A percentile compares a stretch with the other conserved stretches of the same genome.
Conservation (phyloP, 192 early-diverging fungal genomes). For the Coemansia reversa region DNA sequence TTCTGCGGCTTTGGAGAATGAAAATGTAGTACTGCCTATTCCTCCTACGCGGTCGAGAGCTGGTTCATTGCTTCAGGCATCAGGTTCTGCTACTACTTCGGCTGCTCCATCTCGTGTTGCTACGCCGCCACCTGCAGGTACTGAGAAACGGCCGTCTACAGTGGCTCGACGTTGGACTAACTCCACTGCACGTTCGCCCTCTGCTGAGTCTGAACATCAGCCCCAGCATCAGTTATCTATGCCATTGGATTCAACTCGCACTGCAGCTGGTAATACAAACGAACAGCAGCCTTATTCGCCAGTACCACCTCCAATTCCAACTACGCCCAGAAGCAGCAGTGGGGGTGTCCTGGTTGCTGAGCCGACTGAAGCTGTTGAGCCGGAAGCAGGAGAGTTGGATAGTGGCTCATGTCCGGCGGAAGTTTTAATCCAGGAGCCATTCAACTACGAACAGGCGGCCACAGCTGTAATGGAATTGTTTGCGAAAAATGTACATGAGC, state of each 20-base stretch:
- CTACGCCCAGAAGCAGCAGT: no score
- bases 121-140: conserved; percentile 7
- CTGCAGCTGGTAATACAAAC: no score
- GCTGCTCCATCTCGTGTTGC: conserved; percentile 26
- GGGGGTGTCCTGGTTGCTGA: neutral
- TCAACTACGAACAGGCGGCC: conserved; percentile 85
- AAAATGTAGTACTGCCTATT: neutral
- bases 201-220: conserved; percentile 4
- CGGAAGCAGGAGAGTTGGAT: neutral
- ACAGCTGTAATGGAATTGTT: conserved; percentile 67
- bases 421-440: conserved; percentile 57
- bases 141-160: conserved; percentile 3
- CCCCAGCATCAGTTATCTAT: neutral
- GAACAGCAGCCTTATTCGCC: no score
- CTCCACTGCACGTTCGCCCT: neutral
- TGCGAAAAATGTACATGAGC: conserved; percentile 82
- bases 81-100: conserved; percentile 29
- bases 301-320: no score
- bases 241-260: neutral
- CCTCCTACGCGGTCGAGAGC: conserved; percentile 24
- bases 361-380: neutral
- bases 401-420: neutral
- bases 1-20: no score
- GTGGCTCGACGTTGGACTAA: neutral
- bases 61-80: conserved; percentile 20